A percentile compares a stretch with the other conserved stretches of the same genome.
Evolutionary conservation across 768 basidiomycete species (phyloP).

Genomic region (Lactarius psammicola): DNA sequence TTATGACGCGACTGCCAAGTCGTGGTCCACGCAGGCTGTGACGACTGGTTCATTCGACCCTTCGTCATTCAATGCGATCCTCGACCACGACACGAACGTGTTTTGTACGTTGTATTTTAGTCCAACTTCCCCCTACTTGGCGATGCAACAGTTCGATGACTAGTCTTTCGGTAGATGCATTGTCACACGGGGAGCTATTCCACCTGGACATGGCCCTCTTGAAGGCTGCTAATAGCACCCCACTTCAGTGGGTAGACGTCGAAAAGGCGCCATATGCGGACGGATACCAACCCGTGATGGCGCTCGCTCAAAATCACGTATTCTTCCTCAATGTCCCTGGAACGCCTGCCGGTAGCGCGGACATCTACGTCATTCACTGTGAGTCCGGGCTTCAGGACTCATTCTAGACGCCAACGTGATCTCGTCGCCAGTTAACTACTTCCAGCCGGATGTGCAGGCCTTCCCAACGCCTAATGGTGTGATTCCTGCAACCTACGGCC

Average conservation of each 20-base stretch:
- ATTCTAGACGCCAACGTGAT: slow-evolving; percentile 1
- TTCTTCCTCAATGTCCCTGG: slow-evolving; percentile 76
- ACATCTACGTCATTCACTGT: slow-evolving; percentile 91
- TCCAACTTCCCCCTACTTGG: slow-evolving; percentile 8
- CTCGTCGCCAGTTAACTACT: slow-evolving; percentile 57
- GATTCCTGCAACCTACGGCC: slow-evolving; percentile 69
- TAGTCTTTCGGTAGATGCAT: slow-evolving; percentile 51
- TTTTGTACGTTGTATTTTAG: slow-evolving; percentile 56
- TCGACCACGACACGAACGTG: slow-evolving; percentile 94
- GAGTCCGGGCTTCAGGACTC: slow-evolving; percentile 33
- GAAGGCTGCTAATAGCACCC: slow-evolving; percentile 54
- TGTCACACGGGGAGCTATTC: slow-evolving; percentile 63
- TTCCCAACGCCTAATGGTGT: slow-evolving; percentile 51
- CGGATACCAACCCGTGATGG: slow-evolving; percentile 70
- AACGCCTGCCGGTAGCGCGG: slow-evolving; percentile 61
- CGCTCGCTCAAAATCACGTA: slow-evolving; percentile 83
- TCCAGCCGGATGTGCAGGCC: slow-evolving; percentile 67
- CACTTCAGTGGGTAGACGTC: slow-evolving; percentile 65
- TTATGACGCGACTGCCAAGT: slow-evolving; percentile 66
- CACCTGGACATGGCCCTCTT: slow-evolving; percentile 68
- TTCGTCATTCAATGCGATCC: slow-evolving; percentile 61
- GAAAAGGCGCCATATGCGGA: slow-evolving; percentile 51
- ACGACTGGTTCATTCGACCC: slow-evolving; percentile 58
- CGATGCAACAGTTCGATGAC: background rate
- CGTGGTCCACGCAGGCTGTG: slow-evolving; percentile 76